Base-by-base conservation (phyloP, 2,329 filamentous ascomycete genomes). In the Oidium heveae region DNA sequence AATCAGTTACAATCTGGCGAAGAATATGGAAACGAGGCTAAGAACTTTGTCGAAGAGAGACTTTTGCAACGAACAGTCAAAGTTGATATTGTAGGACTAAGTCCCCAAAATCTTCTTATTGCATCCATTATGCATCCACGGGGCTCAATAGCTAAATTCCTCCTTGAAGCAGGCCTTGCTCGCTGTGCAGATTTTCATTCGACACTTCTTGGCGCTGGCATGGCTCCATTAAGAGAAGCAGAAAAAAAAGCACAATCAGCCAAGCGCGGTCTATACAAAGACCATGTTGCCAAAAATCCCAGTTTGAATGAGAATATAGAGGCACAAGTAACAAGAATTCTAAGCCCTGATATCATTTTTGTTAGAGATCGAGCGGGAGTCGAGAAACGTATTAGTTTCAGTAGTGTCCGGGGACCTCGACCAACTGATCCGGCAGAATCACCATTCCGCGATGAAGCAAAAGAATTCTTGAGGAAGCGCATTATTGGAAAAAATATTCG, bases 171-270 rank as follows among this genome's bases (percentile, higher is more conserved):
- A 54, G 91, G 91, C 62, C 74, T 96, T 55, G 91, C 89, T 43
- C 78, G 86, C 63, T 96, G 89, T 71, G 87, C 88, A 59, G 91
- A 98, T 68, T 88, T 91, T 69, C 91, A 98, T 71, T 94, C 89
- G 0, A 93, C 87, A 41, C 74, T 95, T 70, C 76, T 98, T 12
- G 91, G 91, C 47, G 72, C 78, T 52, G 85, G 89, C 62, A 98
- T 98, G 91, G 80, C 82, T 44, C 68, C 76, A 56, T 77, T 96
- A 56, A 80, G 91, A 58, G 78, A 84, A 59, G 88, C 91, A 1
- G 91, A 98, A 71, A 89, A 85, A 67, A 72, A 76, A 56, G 91
- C 91, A 4, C 87, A 87, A 68, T 76, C 79, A 59, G 76, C 76
- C 60, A 82, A 84, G 63, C 74, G 82, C 47, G 85, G 86, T 50